Base-by-base conservation (phyloP, 257 asterid species). In the Dorcoceras hygrometricum region DNA sequence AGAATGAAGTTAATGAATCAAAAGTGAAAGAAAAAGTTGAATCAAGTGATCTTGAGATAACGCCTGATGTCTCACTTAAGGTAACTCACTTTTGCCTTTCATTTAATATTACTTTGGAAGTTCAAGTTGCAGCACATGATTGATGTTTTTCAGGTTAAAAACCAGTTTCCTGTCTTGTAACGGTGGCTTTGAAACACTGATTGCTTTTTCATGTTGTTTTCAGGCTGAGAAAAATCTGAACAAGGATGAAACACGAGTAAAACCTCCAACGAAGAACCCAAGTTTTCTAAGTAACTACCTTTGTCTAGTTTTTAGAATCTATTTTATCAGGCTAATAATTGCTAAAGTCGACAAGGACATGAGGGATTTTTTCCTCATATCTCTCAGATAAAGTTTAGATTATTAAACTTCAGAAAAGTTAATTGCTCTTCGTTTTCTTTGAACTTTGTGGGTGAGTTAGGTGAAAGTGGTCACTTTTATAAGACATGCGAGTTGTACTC, bases 321-420 rank as follows among this genome's bases (percentile, higher is more conserved):
- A 66, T 76, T 71, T 58, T 83, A 57, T 69, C 79, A 68, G 96
- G 96, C 89, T 59, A 69, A 81, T 70, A 64, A 53, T 43, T 59
- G 22, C 55, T 48, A 25, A 23, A 51, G 36, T 8, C 29, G 5
- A 20, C 31, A 24, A 53, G 28, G 12, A 32, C 23, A 50, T 11
- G 59, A 57, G 14, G 39, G 26, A 18, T 23, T 2, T 48, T 57
- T 20, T 61, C 4, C 8, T 51, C 7, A 59, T 5, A 24, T 8
- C 32, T 28, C 24, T 60, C 68, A 69, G 20, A 60, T 25, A 22
- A 5, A 22, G 28, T 16, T 9, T 6, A 50, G 8, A n/a, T 32
- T 55, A 56, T 23, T 55, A 34, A 53, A 7, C 7, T 16, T 22
- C 31, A 11, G 32, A 10, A 28, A 20, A 66, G 20, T 26, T 19